Evolutionary conservation across 2,329 filamentous ascomycete genomes (phyloP).

Genomic region (Colletotrichum ledebouriae): DNA sequence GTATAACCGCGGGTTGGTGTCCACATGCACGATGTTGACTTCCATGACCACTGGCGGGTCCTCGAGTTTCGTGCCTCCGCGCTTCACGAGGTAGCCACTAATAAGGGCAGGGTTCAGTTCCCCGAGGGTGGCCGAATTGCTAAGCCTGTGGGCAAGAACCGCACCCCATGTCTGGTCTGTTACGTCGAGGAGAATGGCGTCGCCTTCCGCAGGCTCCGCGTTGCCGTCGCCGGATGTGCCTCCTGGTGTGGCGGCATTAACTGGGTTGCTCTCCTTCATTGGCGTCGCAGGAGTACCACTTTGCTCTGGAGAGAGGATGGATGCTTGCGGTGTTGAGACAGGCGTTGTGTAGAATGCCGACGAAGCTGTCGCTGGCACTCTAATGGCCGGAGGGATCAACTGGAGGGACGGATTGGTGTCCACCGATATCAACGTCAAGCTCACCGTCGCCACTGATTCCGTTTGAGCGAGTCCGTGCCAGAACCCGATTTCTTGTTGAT

Average conservation of each 20-base stretch:
- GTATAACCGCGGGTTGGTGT: constrained; percentile 66
- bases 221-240: constrained; percentile 58
- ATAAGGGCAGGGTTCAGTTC: constrained; percentile 70
- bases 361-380: constrained; percentile 60
- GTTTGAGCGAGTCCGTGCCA: constrained; percentile 68
- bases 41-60: constrained; percentile 73
- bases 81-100: constrained; percentile 76
- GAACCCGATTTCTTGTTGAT: constrained; percentile 72
- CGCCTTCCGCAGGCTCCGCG: constrained; percentile 64
- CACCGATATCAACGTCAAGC: constrained; percentile 72
- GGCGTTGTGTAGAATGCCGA: constrained; percentile 71
- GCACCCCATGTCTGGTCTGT: constrained; percentile 84
- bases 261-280: constrained; percentile 52
- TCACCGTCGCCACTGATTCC: constrained; percentile 65
- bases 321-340: constrained; percentile 75
- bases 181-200: constrained; percentile 78
- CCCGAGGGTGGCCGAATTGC: constrained; percentile 68
- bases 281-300: constrained; percentile 65
- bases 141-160: constrained; percentile 75
- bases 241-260: constrained; percentile 61
- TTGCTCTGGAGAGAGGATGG: constrained; percentile 71
- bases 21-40: constrained; percentile 72
- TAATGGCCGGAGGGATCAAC: constrained; percentile 68
- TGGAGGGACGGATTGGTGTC: constrained; percentile 75
- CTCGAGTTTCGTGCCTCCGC: constrained; percentile 66